Conservation (phyloP, 805 yeast genomes). For the Ogataea trehalophila region DNA sequence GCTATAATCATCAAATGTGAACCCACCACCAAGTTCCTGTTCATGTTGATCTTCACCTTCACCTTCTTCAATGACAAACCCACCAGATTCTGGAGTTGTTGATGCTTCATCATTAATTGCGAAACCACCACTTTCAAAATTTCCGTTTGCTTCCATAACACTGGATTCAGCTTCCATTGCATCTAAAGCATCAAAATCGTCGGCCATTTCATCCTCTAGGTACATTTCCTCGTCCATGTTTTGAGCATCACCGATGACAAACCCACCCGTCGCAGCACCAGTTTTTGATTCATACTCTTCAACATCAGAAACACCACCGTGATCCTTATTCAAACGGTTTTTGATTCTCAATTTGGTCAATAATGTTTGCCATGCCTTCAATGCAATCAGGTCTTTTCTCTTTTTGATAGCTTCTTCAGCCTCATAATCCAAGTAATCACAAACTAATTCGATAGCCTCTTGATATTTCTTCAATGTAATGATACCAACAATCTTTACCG, state of each 20-base stretch:
- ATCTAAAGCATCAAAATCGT: constrained; percentile 1
- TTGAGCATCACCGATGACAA: constrained; percentile 12
- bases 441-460: constrained; percentile 54
- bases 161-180: constrained; percentile 2
- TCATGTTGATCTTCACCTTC: constrained; percentile 2
- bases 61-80: constrained; percentile 2
- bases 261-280: constrained; percentile 15
- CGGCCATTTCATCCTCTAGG: constrained; percentile 3
- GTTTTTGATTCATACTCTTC: constrained; percentile 8
- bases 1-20: constrained; percentile 11
- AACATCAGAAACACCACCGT: constrained; percentile 36
- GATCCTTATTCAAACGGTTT: constrained; percentile 41
- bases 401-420: constrained; percentile 41
- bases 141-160: constrained; percentile 1
- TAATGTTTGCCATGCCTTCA: constrained; percentile 50
- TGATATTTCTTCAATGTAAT: constrained; percentile 59
- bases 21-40: constrained; percentile 21
- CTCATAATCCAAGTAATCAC: constrained; percentile 45
- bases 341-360: constrained; percentile 46
- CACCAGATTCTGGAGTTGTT: constrained; percentile 1
- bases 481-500: constrained; percentile 69
- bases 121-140: constrained; percentile 2
- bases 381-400: constrained; percentile 43
- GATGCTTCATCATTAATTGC: background rate
- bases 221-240: constrained; percentile 6